A percentile compares a stretch with the other conserved stretches of the same genome.
Conservation (phyloP, 2,329 filamentous ascomycete genomes). For the Penicillium crustosum region DNA sequence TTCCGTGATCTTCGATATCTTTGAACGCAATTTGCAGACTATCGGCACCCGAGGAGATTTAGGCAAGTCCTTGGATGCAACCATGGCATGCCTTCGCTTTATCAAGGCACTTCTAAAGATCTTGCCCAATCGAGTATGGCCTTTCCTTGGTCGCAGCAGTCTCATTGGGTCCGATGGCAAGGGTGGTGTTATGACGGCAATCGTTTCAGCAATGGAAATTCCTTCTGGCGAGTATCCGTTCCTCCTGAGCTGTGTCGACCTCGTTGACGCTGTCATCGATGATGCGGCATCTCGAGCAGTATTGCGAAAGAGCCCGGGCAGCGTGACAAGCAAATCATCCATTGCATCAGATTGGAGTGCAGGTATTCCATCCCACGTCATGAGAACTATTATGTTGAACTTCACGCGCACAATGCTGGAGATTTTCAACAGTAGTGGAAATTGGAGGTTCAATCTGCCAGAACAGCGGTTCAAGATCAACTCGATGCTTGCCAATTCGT, state of each 20-base stretch:
- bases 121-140: slow-evolving; percentile 86
- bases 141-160: slow-evolving; percentile 77
- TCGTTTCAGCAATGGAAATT: slow-evolving; percentile 81
- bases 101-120: slow-evolving; percentile 68
- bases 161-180: slow-evolving; percentile 75
- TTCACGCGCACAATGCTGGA: slow-evolving; percentile 77
- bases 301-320: slow-evolving; percentile 41
- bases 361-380: slow-evolving; percentile 74
- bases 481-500: slow-evolving; percentile 64
- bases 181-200: slow-evolving; percentile 71
- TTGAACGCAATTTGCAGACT: slow-evolving; percentile 64
- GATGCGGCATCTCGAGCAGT: slow-evolving; percentile 64
- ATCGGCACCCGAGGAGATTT: slow-evolving; percentile 59
- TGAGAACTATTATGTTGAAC: slow-evolving; percentile 68
- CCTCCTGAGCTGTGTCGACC: slow-evolving; percentile 67
- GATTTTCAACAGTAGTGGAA: slow-evolving; percentile 79
- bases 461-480: slow-evolving; percentile 70
- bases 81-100: slow-evolving; percentile 77
- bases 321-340: slow-evolving; percentile 31
- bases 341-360: slow-evolving; percentile 56
- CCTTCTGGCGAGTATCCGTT: slow-evolving; percentile 74
- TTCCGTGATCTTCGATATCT: slow-evolving; percentile 76
- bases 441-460: slow-evolving; percentile 75
- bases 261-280: slow-evolving; percentile 74
- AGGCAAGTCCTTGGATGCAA: slow-evolving; percentile 64